Evolutionary conservation across 2,329 filamentous ascomycete species (phyloP).

Genomic region (Xylaria hypoxylon): DNA sequence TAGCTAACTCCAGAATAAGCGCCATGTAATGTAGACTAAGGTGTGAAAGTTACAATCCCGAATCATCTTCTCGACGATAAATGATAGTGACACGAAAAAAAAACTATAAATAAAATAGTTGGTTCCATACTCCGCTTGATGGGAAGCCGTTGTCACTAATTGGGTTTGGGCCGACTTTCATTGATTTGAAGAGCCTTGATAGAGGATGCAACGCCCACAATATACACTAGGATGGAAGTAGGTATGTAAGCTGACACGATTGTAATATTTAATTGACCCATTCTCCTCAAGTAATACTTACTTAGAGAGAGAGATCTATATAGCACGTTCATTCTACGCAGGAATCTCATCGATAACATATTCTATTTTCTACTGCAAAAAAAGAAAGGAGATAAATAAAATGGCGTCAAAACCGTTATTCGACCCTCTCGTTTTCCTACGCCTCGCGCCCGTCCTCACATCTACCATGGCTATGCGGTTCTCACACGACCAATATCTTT

Average conservation of each 20-base stretch:
- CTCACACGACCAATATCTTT: constrained; percentile 59
- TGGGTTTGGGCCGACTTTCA: not conserved
- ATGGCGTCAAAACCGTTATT: constrained; percentile 56
- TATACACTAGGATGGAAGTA: not conserved
- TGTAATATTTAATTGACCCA: not conserved
- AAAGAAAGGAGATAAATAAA: not conserved
- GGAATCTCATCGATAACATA: not conserved
- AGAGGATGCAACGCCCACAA: not conserved
- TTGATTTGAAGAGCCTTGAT: not conserved
- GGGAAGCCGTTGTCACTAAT: not conserved
- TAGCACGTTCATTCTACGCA: not conserved
- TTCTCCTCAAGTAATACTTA: not conserved
- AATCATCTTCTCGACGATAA: not conserved
- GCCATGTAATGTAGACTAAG: not conserved
- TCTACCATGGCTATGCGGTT: constrained; percentile 60
- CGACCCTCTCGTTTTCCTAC: constrained; percentile 55
- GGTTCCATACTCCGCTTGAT: too few relatives aligned
- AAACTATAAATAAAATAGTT: not conserved
- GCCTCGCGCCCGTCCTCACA: constrained; percentile 60
- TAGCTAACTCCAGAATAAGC: too few relatives aligned
- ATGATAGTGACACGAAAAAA: not conserved
- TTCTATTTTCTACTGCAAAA: not conserved
- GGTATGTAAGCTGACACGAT: constrained; percentile 2
- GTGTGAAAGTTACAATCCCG: not conserved
- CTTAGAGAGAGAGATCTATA: too few relatives aligned